phyloP scores from a whole-genome alignment of 345 rosid species.

The Viola odorata region DNA sequence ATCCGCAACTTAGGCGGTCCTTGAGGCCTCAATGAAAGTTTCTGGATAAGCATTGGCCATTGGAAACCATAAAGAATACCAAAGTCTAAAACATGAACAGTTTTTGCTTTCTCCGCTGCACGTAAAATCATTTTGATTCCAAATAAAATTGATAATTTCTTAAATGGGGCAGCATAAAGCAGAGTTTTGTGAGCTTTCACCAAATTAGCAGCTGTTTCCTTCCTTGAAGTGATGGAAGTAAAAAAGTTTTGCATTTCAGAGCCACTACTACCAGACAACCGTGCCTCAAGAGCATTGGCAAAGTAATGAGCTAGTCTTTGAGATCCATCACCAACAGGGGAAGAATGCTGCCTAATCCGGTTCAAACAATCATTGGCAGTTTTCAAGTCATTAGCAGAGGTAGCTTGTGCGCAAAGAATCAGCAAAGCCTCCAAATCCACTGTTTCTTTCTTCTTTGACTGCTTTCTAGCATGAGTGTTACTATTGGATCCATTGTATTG shows the following conservation, averaged over 20 bases:
- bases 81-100: conserved; percentile 82
- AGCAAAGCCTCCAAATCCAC: conserved; percentile 76
- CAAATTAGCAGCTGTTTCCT: conserved; percentile 62
- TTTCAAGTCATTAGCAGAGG: conserved; percentile 62
- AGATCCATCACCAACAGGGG: conserved; percentile 79
- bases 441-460: conserved; percentile 52
- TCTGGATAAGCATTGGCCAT: conserved; percentile 83
- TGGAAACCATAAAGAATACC: conserved; percentile 92
- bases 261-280: conserved; percentile 43
- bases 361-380: conserved; percentile 62
- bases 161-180: conserved; percentile 74
- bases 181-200: conserved; percentile 72
- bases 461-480: conserved; percentile 43
- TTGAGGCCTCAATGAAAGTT: conserved; percentile 34
- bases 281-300: conserved; percentile 77
- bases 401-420: conserved; percentile 80
- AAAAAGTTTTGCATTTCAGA: conserved; percentile 56
- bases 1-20: conserved; percentile 82
- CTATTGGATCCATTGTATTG: conserved; percentile 38
- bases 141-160: conserved; percentile 60
- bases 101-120: conserved; percentile 40
- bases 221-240: conserved; percentile 51
- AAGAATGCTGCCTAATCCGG: conserved; percentile 75
- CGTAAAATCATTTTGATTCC: conserved; percentile 48
- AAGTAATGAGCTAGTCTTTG: conserved; percentile 86